These are phyloP conservation scores for Dissoconium aciculare DNA, from an alignment of 2,329 filamentous ascomycete species.

Conservation along the genomic window DNA sequence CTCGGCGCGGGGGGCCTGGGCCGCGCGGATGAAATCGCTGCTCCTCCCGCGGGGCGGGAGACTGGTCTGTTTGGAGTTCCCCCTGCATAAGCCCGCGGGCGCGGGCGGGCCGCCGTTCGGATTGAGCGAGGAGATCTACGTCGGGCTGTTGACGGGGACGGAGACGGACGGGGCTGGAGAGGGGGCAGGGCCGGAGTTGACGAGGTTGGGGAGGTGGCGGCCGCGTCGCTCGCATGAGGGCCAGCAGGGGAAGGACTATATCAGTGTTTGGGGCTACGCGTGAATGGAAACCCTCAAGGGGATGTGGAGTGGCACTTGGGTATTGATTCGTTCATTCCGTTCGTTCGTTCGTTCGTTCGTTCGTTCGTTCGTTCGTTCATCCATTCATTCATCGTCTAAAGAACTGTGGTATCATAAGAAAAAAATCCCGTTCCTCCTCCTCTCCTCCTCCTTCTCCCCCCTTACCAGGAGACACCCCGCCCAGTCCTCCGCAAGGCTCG, in stretches of 20 bases:
- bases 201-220: slow-evolving; percentile 39
- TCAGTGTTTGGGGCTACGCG: slow-evolving; percentile 34
- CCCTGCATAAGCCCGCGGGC: slow-evolving; percentile 52
- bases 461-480: too few relatives aligned
- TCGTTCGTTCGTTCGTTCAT: too few relatives aligned
- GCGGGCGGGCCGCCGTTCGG: slow-evolving; percentile 60
- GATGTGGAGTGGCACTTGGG: too few relatives aligned
- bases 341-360: too few relatives aligned
- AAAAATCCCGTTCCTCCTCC: too few relatives aligned
- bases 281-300: too few relatives aligned
- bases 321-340: too few relatives aligned
- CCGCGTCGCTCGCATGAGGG: slow-evolving; percentile 42
- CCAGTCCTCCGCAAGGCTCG: too few relatives aligned
- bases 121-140: slow-evolving; percentile 52
- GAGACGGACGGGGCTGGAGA: slow-evolving; percentile 23
- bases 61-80: slow-evolving; percentile 61
- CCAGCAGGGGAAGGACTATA: slow-evolving; percentile 36
- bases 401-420: too few relatives aligned
- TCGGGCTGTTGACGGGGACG: slow-evolving; percentile 51
- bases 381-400: too few relatives aligned
- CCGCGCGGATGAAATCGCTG: slow-evolving; percentile 39
- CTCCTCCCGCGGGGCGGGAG: slow-evolving; percentile 37
- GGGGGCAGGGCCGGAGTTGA: slow-evolving; percentile 31
- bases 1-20: slow-evolving; percentile 42
- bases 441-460: too few relatives aligned